Base-by-base conservation (phyloP, 2,329 filamentous ascomycete genomes). In the Moelleriella libera region DNA sequence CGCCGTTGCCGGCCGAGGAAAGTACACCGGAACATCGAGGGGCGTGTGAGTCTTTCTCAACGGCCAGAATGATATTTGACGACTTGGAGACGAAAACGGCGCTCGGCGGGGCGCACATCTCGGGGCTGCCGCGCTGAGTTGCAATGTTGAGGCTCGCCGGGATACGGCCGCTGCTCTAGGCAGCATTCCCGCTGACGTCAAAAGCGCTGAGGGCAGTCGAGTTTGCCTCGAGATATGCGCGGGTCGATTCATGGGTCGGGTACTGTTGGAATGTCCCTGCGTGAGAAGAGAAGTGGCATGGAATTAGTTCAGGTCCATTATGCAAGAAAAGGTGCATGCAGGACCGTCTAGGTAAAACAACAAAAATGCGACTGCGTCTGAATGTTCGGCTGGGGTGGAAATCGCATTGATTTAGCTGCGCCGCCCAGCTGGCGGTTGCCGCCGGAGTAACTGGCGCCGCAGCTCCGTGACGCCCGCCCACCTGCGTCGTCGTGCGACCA, bases 61-160 rank as follows among this genome's bases (percentile, higher is more conserved):
- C 40, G 63, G 63, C 9, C 64, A 51, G 28, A 66, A 53, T 0
- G 63, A 66, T 37, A 66, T 55, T 46, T 55, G 55, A 45, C 63
- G 46, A 14, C 7, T 37, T n/a, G 29, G 41, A 5, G n/a, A 31
- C n/a, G 29, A 41, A 5, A 12, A 31, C 6, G 43, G 45, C 28
- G 39, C 43, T 41, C 40, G 44, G 9, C 47, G 49, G 43, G 47
- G 46, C 43, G 57, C 29, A 39, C 54, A 43, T 50, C 54, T 54
- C 42, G 53, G 54, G 40, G 52, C 53, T 8, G 55, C 46, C 43
- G 52, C 43, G 21, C 53, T 49, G 42, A 52, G 44, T 7, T n/a
- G 14, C 11, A n/a, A 11, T 12, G 51, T 52, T 41, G 50, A 49
- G 45, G 50, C 53, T 28, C 53, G 54, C 52, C 55, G 48, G 10